Base-by-base conservation (phyloP, 225 moss, liverwort and hornwort genomes). In the Pseudoscleropodium purum region DNA sequence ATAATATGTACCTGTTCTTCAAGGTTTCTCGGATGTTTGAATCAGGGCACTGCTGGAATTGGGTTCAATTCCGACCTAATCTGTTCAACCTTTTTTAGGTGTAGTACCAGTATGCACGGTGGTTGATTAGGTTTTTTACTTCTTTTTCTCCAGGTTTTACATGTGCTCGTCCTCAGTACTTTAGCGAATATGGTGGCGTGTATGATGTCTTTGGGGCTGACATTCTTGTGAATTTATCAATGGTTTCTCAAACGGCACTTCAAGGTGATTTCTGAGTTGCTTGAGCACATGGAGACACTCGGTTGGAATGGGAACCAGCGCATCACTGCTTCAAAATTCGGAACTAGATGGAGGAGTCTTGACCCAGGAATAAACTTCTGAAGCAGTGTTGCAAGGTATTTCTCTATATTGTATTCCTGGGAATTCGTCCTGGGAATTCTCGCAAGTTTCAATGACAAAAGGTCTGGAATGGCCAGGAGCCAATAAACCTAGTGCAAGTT, bases 181-280 rank as follows among this genome's bases (percentile, higher is more conserved):
- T 81, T 15, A 82, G 72, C n/a, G 47, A 88, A n/a, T 36, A 52
- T 52, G 63, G 54, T 62, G 62, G 51, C 79, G 43, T 25, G 27
- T 21, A 36, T 54, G 62, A 66, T 79, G 62, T 51, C 80, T 83
- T 47, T 83, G 43, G 84, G 49, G 27, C 52, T 82, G 76, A 88
- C 43, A 66, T 75, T 54, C 47, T 60, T 82, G 31, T 67, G 56
- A 79, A 43, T 86, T 49, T 85, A 18, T 56, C 62, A 45, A 59
- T 82, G 94, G 90, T 91, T 92, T 86, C 92, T 94, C 67, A 93
- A 95, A 96, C 95, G 91, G 92, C 94, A 92, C 59, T 95, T 91
- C 61, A 45, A 92, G 57, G 90, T 95, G 76, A 92, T 96, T 89
- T 89, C 95, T 79, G 93, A 93, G 90, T 87, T 95, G 85, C 91